Conservation (phyloP, 371 early-diverging fungal species). For the Syncephalastrum contaminatum region DNA sequence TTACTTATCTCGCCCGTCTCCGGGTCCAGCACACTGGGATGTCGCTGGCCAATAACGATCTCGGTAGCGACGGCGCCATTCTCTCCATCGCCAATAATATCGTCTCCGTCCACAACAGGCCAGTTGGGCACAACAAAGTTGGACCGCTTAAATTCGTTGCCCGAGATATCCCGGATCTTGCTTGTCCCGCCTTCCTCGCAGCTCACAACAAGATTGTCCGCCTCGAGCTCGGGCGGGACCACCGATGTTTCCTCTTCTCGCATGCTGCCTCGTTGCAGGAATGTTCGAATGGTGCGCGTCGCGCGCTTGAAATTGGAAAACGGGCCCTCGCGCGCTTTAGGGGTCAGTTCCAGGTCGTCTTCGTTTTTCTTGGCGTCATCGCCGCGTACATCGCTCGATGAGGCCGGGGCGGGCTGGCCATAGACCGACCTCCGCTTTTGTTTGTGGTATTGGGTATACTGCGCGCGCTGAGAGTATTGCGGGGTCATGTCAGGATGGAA, state of each 20-base stretch:
- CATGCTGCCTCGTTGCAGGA: conserved; percentile 15
- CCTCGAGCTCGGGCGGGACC: conserved; percentile 9
- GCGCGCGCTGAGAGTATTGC: conserved; percentile 21
- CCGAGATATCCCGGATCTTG: conserved; percentile 21
- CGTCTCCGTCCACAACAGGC: conserved; percentile 34
- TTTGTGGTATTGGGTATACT: conserved; percentile 13
- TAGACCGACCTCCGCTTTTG: neutral
- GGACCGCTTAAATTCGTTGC: conserved; percentile 25
- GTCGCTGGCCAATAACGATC: conserved; percentile 52
- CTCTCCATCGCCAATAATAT: conserved; percentile 31
- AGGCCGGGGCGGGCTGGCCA: too few relatives aligned
- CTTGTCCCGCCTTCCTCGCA: conserved; percentile 14
- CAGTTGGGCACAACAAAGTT: conserved; percentile 44
- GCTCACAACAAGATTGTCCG: conserved; percentile 17
- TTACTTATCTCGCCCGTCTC: conserved; percentile 19
- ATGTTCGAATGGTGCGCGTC: conserved; percentile 19
- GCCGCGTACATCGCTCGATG: neutral
- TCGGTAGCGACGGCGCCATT: conserved; percentile 57
- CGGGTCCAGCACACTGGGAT: conserved; percentile 11
- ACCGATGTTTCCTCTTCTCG: conserved; percentile 4
- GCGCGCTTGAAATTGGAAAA: conserved; percentile 17
- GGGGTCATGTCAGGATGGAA: conserved; percentile 51
- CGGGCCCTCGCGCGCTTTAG: conserved; percentile 15
- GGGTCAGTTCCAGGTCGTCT: neutral
- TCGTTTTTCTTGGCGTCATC: neutral